Evolutionary conservation across 2,329 filamentous ascomycete genomes (phyloP), one percentile per base, ranked within the genome.

Genomic region (Annulohypoxylon truncatum): DNA sequence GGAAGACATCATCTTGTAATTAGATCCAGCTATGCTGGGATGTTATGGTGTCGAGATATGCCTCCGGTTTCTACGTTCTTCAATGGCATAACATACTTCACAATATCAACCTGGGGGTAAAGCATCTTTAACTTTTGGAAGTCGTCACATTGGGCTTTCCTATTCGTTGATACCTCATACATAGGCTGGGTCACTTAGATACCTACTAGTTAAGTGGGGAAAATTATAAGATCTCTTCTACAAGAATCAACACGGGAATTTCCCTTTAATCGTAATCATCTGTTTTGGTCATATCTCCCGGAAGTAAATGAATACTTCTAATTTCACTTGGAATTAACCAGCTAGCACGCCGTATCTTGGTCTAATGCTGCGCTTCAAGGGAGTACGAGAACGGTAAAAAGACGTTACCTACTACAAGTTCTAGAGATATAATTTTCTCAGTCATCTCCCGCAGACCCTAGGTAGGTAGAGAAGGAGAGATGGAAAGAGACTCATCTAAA

Each of bases 1-100:
- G 18, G 28, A 57, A 66, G 63, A 66, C 61, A 64, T 46, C 42
- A 22, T 15, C 10, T 12, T n/a, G n/a, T n/a, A n/a, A 24, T 8
- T 28, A n/a, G 13, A 9, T 40, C 44, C 46, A 9, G n/a, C 9
- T 24, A 47, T 42, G 29, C 28, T 57, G 38, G 44, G 61, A 5
- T 18, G 24, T 35, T 8, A 26, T 20, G 29, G 22, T 38, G n/a
- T 35, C 24, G 13, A 38, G 20, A 57, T 13, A 58, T 38, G 28
- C 12, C 28, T 61, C 29, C 7, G 4, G 13, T 57, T 52, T 31
- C 33, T 18, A 57, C 40, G 31, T 31, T 20, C 24, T 31, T 60
- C 44, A 52, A 59, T 20, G 22, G 28, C 47, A 58, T 54, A 31
- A n/a, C n/a, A n/a, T n/a, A 15, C 38, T 28, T 33, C 18, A 9